Evolutionary conservation across 2,329 filamentous ascomycete genomes (phyloP).

Genomic region (Dryadomyces quercivorus): DNA sequence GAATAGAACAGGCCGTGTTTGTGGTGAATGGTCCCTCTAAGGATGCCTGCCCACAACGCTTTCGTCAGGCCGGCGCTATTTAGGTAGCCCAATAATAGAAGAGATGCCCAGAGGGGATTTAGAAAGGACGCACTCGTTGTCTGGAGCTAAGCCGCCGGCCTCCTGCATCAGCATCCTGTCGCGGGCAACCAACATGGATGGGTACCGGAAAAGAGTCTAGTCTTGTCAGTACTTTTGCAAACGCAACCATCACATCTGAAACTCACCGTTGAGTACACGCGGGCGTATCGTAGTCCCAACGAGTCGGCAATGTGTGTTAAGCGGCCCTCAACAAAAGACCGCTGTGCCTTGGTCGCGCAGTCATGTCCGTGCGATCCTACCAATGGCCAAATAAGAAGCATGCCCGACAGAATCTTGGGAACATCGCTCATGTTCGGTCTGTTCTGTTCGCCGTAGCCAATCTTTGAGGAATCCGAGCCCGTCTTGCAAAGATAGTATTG

Average conservation of each 20-base stretch:
- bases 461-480: conserved; percentile 19
- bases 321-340: conserved; percentile 41
- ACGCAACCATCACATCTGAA: neutral
- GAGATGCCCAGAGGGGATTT: no score
- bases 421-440: conserved; percentile 21
- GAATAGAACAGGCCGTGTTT: neutral
- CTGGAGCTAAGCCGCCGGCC: neutral
- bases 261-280: conserved; percentile 40
- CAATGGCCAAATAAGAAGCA: conserved; percentile 47
- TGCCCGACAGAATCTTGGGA: conserved; percentile 42
- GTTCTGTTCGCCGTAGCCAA: conserved; percentile 33
- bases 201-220: conserved; percentile 44
- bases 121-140: no score
- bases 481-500: neutral
- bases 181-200: conserved; percentile 47
- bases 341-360: conserved; percentile 45
- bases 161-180: conserved; percentile 18
- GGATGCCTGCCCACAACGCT: no score
- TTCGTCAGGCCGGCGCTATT: neutral
- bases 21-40: neutral
- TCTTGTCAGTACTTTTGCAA: neutral
- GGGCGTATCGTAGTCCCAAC: conserved; percentile 45
- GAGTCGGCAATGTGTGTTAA: conserved; percentile 40
- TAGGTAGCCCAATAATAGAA: neutral
- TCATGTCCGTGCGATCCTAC: conserved; percentile 41